phyloP scores from a whole-genome alignment of 805 yeast species.

The Zygosaccharomyces rouxii region DNA sequence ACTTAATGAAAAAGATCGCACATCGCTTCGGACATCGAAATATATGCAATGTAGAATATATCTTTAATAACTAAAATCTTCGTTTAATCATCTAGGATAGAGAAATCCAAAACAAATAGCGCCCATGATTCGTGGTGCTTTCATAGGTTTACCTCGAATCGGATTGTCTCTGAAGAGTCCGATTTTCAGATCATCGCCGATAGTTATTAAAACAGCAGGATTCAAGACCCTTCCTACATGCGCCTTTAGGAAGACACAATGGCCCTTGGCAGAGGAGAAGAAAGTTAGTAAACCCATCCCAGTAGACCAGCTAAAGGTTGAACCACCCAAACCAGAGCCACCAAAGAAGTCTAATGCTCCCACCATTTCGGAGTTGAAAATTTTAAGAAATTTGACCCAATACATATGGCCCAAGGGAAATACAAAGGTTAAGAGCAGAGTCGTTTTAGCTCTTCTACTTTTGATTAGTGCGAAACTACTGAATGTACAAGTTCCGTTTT shows the following conservation, averaged over 20 bases:
- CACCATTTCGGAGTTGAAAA: conserved; percentile 41
- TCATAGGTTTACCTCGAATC: background rate
- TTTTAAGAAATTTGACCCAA: conserved; percentile 57
- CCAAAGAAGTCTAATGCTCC: conserved; percentile 22
- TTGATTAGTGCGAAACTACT: conserved; percentile 76
- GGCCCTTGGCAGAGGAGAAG: conserved; percentile 1
- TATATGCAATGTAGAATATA: background rate
- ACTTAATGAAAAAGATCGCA: conserved; percentile 1
- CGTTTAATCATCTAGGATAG: background rate
- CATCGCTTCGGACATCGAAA: background rate
- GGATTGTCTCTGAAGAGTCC: background rate
- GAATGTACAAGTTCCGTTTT: conserved; percentile 95
- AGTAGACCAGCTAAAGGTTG: conserved; percentile 7
- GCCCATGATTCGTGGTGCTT: conserved; percentile 1
- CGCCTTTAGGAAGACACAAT: background rate
- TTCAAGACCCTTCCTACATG: background rate
- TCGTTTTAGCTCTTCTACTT: conserved; percentile 65
- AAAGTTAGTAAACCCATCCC: background rate
- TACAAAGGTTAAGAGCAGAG: conserved; percentile 64
- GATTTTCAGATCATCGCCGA: background rate
- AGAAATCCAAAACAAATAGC: background rate
- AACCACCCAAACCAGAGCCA: conserved; percentile 11
- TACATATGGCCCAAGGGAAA: conserved; percentile 82
- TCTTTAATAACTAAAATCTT: too few relatives aligned
- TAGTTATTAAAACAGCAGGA: background rate